These are phyloP conservation scores for Suillus luteus DNA, from an alignment of 768 basidiomycete genomes.

Conservation along the genomic window DNA sequence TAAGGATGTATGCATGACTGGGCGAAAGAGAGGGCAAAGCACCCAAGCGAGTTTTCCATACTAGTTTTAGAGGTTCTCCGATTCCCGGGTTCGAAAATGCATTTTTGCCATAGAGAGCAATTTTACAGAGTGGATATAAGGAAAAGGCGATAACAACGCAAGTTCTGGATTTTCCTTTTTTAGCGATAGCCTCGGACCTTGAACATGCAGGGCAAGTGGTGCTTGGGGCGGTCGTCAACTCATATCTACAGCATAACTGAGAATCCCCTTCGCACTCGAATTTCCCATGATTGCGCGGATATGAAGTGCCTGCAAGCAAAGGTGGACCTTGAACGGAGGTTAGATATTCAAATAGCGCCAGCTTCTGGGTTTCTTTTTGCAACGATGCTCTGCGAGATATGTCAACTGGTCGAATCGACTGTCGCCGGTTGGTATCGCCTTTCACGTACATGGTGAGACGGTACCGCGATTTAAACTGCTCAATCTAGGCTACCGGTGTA, in stretches of 20 bases:
- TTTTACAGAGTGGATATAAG: background rate
- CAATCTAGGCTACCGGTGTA: background rate
- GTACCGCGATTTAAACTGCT: background rate
- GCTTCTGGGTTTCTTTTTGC: conserved; percentile 1
- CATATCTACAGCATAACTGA: background rate
- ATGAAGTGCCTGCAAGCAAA: conserved; percentile 1
- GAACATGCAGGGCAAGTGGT: background rate
- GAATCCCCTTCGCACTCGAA: background rate
- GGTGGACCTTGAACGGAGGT: background rate
- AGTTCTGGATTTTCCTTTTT: background rate
- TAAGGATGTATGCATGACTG: background rate
- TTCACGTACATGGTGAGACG: background rate
- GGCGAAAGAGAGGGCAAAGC: background rate
- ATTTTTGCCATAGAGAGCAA: background rate
- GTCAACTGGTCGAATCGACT: background rate
- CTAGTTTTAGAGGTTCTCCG: background rate
- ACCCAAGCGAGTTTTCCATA: background rate
- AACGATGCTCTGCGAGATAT: background rate
- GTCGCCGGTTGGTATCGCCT: background rate
- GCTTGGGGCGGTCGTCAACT: background rate
- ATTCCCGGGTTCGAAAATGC: background rate
- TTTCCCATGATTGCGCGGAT: conserved; percentile 7
- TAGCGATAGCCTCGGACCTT: background rate
- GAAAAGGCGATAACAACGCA: background rate
- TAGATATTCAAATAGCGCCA: background rate